Evolutionary conservation across 2,329 filamentous ascomycete species (phyloP), one percentile per base, ranked within the genome.

Genomic region (Mycogone perniciosa): DNA sequence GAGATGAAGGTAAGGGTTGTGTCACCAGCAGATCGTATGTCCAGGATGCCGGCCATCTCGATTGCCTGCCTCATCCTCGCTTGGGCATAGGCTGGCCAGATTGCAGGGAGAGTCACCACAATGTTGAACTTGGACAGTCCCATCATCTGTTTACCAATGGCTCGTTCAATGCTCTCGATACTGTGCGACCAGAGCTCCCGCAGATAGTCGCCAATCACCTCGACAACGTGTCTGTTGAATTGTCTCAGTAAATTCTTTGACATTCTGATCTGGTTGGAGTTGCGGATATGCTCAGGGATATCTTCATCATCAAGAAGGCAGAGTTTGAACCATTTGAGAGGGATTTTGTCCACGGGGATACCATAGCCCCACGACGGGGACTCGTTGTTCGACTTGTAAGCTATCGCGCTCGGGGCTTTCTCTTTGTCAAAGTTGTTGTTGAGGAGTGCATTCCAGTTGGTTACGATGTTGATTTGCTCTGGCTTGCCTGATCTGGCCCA

Each of bases 41-140:
- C 50, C 0, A 74, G 55, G 3, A 77, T 67, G 0, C 73, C 73
- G 0, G 73, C 68, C 0, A 44, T 13, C 0, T 54, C 34, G 0
- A 64, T 62, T 0, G 71, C 73, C 1, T 64, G 43, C 0, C 59
- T 54, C 72, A 76, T 75, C 0, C 62, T 52, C 0, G 51, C 26
- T 1, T 65, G 64, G 1, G 68, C 67, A 48, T 72, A 71, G 0
- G 64, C 57, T 0, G 69, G 67, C 73, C 74, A 76, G 7, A 76
- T 75, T 0, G 73, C 73, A 0, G 74, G 73, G 0, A 76, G 35
- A 0, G 73, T 76, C 1, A 73, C 54, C 1, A 75, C 63, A 3
- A 76, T 56, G 9, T 70, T 61, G 8, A 74, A 62, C 0, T 33
- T 57, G 5, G 59, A 55, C 7, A 51, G 46, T 0, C 60, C 53